phyloP scores from a whole-genome alignment of 2,329 filamentous ascomycete genomes.

The Chalara sp. region DNA sequence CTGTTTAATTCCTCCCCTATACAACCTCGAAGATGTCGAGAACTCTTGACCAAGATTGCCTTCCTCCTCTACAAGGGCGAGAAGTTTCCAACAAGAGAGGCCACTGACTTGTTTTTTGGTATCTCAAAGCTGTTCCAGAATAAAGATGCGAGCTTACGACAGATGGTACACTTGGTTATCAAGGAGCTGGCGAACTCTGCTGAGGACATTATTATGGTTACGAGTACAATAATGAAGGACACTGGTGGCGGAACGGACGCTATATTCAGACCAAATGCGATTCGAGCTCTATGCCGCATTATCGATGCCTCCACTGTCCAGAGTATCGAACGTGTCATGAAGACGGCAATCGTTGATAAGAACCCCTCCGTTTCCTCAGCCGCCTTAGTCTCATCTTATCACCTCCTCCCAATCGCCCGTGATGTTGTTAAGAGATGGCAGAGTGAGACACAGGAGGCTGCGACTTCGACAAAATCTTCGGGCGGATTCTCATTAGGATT shows the following conservation, averaged over 20 bases:
- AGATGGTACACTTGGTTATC: conserved; percentile 98
- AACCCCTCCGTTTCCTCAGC: conserved; percentile 95
- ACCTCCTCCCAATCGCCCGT: conserved; percentile 89
- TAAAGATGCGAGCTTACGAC: conserved; percentile 93
- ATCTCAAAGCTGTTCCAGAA: conserved; percentile 99
- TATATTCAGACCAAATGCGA: conserved; percentile 91
- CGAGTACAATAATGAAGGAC: conserved; percentile 99
- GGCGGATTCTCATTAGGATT: conserved; percentile 89
- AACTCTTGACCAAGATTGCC: conserved; percentile 93
- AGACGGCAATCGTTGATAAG: conserved; percentile 98
- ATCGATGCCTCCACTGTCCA: conserved; percentile 96
- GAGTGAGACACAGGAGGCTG: conserved; percentile 95
- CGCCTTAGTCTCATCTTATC: conserved; percentile 92
- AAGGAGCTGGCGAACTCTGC: conserved; percentile 95
- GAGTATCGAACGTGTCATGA: conserved; percentile 96
- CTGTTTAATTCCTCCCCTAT: conserved; percentile 97
- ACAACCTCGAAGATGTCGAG: conserved; percentile 93
- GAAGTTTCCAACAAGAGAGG: conserved; percentile 94
- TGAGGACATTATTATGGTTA: conserved; percentile 99
- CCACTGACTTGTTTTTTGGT: conserved; percentile 95
- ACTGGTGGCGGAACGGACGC: conserved; percentile 92
- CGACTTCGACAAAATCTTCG: conserved; percentile 80
- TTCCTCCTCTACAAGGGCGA: conserved; percentile 95
- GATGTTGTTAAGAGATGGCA: conserved; percentile 97
- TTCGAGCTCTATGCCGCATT: conserved; percentile 89